Evolutionary conservation across 2,329 filamentous ascomycete species (phyloP), one percentile per base, ranked within the genome.

Genomic region (Sporothrix curviconia): DNA sequence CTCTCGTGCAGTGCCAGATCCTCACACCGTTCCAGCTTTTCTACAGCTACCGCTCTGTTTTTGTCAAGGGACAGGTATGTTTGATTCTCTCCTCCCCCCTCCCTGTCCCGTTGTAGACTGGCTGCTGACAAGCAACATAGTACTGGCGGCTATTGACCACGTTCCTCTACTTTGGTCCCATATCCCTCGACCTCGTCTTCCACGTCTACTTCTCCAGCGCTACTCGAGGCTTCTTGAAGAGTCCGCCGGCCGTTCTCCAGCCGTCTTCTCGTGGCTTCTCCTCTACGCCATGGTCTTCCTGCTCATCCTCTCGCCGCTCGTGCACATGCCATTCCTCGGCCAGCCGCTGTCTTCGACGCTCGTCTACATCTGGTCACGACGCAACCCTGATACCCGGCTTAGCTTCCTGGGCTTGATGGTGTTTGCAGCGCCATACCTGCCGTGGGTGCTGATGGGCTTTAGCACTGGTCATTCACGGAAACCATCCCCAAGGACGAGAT

Each of bases 61-160:
- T 95, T 69, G 77, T 86, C 62, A 96, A 95, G 74, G 88, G 87
- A 62, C 92, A 97, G 83, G 92, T 95, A 74, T 61, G 82, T 43
- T 9, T 7, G 25, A 8, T n/a, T 8, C 15, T 46, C 9, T 34
- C 2, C n/a, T 30, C 2, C 12, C 28, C 3, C 3, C 7, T 19
- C 4, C 22, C 5, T 17, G 2, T 8, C 2, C 34, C 52, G 1
- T 11, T 1, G 19, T 36, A 12, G n/a, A n/a, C n/a, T n/a, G n/a
- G n/a, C n/a, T n/a, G n/a, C n/a, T n/a, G n/a, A n/a, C n/a, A n/a
- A n/a, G 30, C 24, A 22, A 1, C 19, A 8, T 12, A 96, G 90
- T 97, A 96, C 73, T 99, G 94, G 94, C 87, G 94, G 40, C 79
- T 99, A n/a, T 68, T 96, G 40, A 95, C 92, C 2, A 96, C 92